Base-by-base conservation (phyloP, 1,284 basidiomycete genomes). In the Ceratobasidium sp. region DNA sequence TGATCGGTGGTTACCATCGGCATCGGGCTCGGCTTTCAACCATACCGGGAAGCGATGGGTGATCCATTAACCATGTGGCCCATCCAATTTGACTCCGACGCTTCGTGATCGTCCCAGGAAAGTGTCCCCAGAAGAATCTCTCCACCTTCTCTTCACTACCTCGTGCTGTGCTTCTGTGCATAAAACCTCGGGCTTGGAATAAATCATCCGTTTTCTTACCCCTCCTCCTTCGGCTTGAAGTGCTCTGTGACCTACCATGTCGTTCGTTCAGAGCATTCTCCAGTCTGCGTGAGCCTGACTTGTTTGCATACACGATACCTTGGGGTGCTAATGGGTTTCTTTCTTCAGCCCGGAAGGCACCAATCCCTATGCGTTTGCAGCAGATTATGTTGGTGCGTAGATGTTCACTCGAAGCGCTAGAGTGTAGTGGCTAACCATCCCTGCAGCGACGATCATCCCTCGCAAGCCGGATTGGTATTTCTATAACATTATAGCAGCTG, bases 401-500 rank as follows among this genome's bases (percentile, higher is more conserved):
- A 44, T 2, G 15, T 60, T 47, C 67, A 31, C n/a, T 29, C 22
- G 3, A 29, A 47, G n/a, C 19, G 27, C 19, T 31, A 14, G 31
- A 14, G 27, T 11, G 1, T 11, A 48, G 24, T 62, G 31, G 33
- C 31, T 60, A 19, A 36, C 22, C n/a, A 5, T 1, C 8, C 27
- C 27, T 4, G 9, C 47, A 73, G 69, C 57, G 5, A 73, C 69
- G 2, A 53, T 73, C 22, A 44, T 73, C 7, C 69, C 69, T 27
- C 57, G 44, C 31, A 73, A 73, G 44, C 69, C 69, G 24, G 31
- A 51, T n/a, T 73, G 69, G 69, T 73, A 53, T 48, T 73, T 73
- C 24, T 44, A 41, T n/a, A 33, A 48, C 36, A 41, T 73, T 47
- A 73, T 73, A 17, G 57, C 48, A 7, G 36, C 57, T 29, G 69